These are phyloP conservation scores for Pisolithus tinctorius DNA, from an alignment of 768 basidiomycete genomes.

Conservation along the genomic window DNA sequence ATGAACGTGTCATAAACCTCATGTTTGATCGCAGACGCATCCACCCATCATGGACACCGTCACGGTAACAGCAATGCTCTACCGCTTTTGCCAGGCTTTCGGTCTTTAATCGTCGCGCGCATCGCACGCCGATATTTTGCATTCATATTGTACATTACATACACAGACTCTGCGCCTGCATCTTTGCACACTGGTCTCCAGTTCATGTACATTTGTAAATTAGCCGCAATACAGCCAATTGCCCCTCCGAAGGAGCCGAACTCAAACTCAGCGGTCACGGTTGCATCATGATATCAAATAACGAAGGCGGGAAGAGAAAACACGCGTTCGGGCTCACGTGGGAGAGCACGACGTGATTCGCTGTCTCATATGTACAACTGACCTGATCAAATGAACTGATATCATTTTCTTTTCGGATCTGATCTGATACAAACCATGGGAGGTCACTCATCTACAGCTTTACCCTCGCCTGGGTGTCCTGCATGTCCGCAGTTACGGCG, in stretches of 20 bases:
- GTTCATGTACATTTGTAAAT: slow-evolving; percentile 24
- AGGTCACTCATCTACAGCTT: slow-evolving; percentile 46
- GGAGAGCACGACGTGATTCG: slow-evolving; percentile 23
- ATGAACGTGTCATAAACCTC: slow-evolving; percentile 15
- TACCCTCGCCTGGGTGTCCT: slow-evolving; percentile 37
- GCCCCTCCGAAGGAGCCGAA: slow-evolving; percentile 17
- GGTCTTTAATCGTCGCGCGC: slow-evolving; percentile 31
- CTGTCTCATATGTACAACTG: slow-evolving; percentile 5
- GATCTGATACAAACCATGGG: slow-evolving; percentile 6
- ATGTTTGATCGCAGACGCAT: slow-evolving; percentile 52
- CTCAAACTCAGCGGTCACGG: slow-evolving; percentile 15
- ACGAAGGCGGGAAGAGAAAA: slow-evolving; percentile 14
- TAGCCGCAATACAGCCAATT: slow-evolving; percentile 22
- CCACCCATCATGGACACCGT: slow-evolving; percentile 89
- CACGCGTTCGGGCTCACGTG: slow-evolving; percentile 29
- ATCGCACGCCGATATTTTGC: slow-evolving; percentile 12
- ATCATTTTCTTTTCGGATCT: slow-evolving; percentile 18
- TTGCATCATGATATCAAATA: slow-evolving; percentile 6
- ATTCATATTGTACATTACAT: slow-evolving; percentile 28
- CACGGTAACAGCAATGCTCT: slow-evolving; percentile 79
- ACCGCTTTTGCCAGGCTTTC: slow-evolving; percentile 62
- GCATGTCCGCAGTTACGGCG: slow-evolving; percentile 49
- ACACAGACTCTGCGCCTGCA: slow-evolving; percentile 17
- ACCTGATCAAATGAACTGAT: slow-evolving; percentile 25
- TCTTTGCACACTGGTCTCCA: slow-evolving; percentile 20